phyloP scores from a whole-genome alignment of 306 rosid genomes.

The Cercis canadensis region DNA sequence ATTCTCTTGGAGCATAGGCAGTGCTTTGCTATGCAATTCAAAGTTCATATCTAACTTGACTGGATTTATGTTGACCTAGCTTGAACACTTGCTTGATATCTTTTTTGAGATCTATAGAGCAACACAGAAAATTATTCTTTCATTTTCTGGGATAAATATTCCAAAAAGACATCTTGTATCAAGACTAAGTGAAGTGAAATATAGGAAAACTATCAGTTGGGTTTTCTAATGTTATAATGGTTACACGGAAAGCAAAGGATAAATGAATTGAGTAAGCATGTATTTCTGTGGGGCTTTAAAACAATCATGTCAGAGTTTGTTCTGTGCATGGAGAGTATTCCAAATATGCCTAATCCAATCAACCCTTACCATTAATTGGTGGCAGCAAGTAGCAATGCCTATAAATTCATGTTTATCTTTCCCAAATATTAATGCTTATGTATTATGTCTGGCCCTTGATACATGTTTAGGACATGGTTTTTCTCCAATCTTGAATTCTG shows the following conservation, averaged over 20 bases:
- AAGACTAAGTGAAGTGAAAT: not conserved
- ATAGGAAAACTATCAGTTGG: not conserved
- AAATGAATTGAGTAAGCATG: not conserved
- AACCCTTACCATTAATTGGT: too few species aligned
- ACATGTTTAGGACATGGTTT: too few species aligned
- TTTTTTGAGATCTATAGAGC: constrained; percentile 11
- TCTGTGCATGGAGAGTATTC: too few species aligned
- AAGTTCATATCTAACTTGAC: constrained; percentile 5
- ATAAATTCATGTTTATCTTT: too few species aligned
- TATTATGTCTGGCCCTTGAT: too few species aligned
- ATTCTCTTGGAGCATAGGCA: not conserved
- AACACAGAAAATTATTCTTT: constrained; percentile 9
- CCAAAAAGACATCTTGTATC: not conserved
- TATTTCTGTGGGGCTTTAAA: not conserved
- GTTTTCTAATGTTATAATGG: constrained; percentile 14
- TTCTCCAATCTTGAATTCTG: too few species aligned
- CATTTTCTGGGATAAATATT: constrained; percentile 8
- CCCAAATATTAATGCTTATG: too few species aligned
- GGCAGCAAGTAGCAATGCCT: too few species aligned
- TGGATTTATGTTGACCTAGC: not conserved
- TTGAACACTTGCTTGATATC: constrained; percentile 7
- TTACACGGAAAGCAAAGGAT: not conserved
- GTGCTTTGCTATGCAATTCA: constrained; percentile 2
- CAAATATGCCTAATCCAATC: too few species aligned
- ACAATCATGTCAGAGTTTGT: not conserved